phyloP scores from a whole-genome alignment of 305 asterid genomes.

The Withania somnifera region DNA sequence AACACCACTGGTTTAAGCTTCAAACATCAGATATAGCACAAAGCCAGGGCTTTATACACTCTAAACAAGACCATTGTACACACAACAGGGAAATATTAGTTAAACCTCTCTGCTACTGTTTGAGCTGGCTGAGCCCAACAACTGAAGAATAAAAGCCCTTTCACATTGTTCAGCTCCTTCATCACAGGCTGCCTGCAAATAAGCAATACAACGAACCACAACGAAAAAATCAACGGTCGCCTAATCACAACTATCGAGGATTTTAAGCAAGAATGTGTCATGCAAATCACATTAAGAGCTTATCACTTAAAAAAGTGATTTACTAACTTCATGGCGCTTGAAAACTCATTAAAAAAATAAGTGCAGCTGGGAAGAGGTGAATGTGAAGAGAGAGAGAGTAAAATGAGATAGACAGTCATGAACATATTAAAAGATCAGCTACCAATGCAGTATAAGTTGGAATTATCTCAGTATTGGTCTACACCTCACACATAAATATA shows the following conservation, averaged over 20 bases:
- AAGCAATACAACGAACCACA: conserved; percentile 8
- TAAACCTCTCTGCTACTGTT: conserved; percentile 44
- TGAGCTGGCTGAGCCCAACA: conserved; percentile 37
- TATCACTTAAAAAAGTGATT: not conserved
- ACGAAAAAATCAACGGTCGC: conserved; percentile 4
- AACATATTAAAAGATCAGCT: not conserved
- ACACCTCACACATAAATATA: not conserved
- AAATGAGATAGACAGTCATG: not conserved
- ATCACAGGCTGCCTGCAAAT: conserved; percentile 73
- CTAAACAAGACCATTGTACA: not conserved
- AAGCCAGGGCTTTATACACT: not conserved
- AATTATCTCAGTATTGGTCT: not conserved
- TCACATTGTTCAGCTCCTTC: conserved; percentile 63
- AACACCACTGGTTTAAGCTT: not conserved
- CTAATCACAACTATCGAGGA: conserved; percentile 1
- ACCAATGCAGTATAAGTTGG: not conserved
- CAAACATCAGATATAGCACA: not conserved
- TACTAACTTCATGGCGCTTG: not conserved
- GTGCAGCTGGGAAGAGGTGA: not conserved
- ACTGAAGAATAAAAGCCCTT: conserved; percentile 71
- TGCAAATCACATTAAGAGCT: not conserved
- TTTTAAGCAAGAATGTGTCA: not conserved
- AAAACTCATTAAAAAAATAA: not conserved
- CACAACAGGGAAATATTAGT: conserved; percentile 6
- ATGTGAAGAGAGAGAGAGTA: not conserved